Conservation (phyloP, 352 stramenopile genomes). For the Pythium dissotocum region DNA sequence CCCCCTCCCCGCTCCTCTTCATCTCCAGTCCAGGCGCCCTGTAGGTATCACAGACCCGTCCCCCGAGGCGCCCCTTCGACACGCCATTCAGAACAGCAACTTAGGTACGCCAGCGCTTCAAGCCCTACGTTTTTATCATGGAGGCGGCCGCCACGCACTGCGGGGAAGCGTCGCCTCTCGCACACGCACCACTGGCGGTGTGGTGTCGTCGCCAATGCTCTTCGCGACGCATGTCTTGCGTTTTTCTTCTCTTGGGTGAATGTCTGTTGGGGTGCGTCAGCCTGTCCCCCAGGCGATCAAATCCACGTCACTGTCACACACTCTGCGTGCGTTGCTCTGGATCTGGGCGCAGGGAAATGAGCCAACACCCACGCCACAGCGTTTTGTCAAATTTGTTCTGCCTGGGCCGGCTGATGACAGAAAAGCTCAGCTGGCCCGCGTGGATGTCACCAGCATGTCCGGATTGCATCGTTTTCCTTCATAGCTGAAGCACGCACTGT, state of each 20-base stretch:
- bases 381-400: background rate
- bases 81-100: slow-evolving; percentile 24
- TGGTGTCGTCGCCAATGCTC: background rate
- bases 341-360: slow-evolving; percentile 11
- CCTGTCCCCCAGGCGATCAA: background rate
- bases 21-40: slow-evolving; percentile 5
- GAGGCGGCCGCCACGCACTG: background rate
- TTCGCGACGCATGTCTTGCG: slow-evolving; percentile 1
- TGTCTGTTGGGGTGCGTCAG: background rate
- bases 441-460: background rate
- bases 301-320: slow-evolving; percentile 1
- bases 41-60: slow-evolving; percentile 19
- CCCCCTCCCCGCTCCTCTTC: slow-evolving; percentile 9
- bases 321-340: background rate
- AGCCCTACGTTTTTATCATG: background rate
- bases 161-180: background rate
- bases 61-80: slow-evolving; percentile 20
- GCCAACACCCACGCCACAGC: background rate
- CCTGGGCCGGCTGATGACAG: background rate
- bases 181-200: too few relatives aligned
- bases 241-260: background rate
- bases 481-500: slow-evolving; percentile 25
- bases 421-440: slow-evolving; percentile 8
- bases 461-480: slow-evolving; percentile 4
- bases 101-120: slow-evolving; percentile 13